These are phyloP conservation scores for Trichomonas vaginalis DNA, from an alignment of 208 protist genomes.

Conservation along the genomic window DNA sequence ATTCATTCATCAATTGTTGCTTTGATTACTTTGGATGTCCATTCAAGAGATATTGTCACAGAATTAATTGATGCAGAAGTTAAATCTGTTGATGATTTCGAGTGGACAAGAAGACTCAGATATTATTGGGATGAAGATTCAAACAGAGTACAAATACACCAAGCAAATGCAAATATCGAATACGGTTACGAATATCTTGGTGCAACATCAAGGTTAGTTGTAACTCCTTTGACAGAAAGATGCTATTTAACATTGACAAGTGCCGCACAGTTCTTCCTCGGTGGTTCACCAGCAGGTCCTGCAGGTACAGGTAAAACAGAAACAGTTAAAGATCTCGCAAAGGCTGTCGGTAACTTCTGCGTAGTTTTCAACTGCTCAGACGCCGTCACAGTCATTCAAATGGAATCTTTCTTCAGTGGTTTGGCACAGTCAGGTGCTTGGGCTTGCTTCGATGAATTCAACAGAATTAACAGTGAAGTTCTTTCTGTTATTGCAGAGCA, in stretches of 20 bases:
- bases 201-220: constrained; percentile 46
- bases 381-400: constrained; percentile 51
- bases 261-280: constrained; percentile 46
- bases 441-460: constrained; percentile 96
- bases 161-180: constrained; percentile 31
- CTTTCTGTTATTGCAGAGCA: constrained; percentile 88
- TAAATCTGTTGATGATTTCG: constrained; percentile 62
- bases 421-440: constrained; percentile 83
- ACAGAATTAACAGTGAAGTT: constrained; percentile 92
- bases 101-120: constrained; percentile 55
- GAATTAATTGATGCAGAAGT: constrained; percentile 68
- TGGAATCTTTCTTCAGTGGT: constrained; percentile 87
- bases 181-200: constrained; percentile 47
- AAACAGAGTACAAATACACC: constrained; percentile 42
- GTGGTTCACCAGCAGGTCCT: constrained; percentile 50
- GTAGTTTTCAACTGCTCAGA: constrained; percentile 61
- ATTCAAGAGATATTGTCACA: constrained; percentile 76
- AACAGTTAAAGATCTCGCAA: constrained; percentile 50
- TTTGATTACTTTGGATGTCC: constrained; percentile 87
- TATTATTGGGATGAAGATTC: constrained; percentile 30
- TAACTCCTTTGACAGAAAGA: constrained; percentile 44
- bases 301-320: constrained; percentile 60
- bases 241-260: constrained; percentile 60
- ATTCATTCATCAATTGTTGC: constrained; percentile 72
- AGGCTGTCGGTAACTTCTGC: constrained; percentile 45